These are phyloP conservation scores for Thalassiosira profunda DNA, from an alignment of 108 stramenopile genomes.

Conservation along the genomic window DNA sequence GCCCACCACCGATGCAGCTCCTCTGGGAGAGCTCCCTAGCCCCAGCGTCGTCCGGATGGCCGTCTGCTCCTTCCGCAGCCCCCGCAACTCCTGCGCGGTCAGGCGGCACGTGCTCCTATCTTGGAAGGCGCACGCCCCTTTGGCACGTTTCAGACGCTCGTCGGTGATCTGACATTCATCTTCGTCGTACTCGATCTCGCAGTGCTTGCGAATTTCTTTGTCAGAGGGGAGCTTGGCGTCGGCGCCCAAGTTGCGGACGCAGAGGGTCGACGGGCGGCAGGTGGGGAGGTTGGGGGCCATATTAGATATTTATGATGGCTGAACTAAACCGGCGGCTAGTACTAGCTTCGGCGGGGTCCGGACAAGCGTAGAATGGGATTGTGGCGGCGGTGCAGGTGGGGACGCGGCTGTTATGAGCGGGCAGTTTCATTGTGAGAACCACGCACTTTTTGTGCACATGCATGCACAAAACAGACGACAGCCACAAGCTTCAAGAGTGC, in stretches of 20 bases:
- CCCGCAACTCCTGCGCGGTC: neutral
- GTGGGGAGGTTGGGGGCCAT: neutral
- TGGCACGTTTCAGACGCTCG: slow-evolving; percentile 7
- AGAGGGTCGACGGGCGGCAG: neutral
- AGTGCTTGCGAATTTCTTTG: neutral
- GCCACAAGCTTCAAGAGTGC: too few relatives aligned
- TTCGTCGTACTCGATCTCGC: slow-evolving; percentile 3
- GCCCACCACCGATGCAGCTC: neutral
- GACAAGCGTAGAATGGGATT: too few relatives aligned
- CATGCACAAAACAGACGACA: too few relatives aligned
- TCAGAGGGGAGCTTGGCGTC: neutral
- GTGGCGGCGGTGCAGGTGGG: too few relatives aligned
- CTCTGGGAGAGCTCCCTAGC: too few relatives aligned
- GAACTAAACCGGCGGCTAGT: too few relatives aligned
- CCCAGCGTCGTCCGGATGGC: neutral
- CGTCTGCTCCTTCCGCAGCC: slow-evolving; percentile 11
- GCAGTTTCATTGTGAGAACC: too few relatives aligned
- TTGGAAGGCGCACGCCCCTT: neutral
- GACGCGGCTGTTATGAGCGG: too few relatives aligned
- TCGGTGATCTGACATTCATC: slow-evolving; percentile 15
- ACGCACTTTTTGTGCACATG: too few relatives aligned
- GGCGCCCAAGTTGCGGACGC: neutral
- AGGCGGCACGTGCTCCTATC: slow-evolving; percentile 1
- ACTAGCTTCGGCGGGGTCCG: too few relatives aligned
- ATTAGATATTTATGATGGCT: too few relatives aligned